Conservation (phyloP, 164 flowering plant species). For the Aristolochia contorta region DNA sequence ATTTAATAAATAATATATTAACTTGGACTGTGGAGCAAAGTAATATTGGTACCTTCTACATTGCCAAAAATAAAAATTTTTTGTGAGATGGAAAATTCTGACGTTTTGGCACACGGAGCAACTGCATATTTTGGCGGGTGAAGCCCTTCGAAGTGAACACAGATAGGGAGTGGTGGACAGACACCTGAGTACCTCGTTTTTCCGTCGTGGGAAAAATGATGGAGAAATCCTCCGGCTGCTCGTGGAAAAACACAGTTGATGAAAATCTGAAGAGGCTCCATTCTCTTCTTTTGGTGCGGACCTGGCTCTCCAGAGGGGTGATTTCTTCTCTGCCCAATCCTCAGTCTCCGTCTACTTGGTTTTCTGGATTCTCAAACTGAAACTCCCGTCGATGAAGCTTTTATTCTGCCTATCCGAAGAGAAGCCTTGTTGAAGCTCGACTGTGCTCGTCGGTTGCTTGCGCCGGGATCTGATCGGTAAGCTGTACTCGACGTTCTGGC, state of each 20-base stretch:
- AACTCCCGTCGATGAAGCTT: constrained; percentile 44
- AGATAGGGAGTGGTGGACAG: no score
- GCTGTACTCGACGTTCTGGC: background rate
- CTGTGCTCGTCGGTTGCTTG: constrained; percentile 48
- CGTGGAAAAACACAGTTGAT: constrained; percentile 77
- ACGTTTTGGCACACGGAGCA: no score
- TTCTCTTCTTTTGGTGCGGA: constrained; percentile 80
- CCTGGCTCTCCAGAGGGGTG: constrained; percentile 47
- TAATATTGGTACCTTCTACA: no score
- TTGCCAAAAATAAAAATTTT: no score
- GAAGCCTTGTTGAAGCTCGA: constrained; percentile 46
- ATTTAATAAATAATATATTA: no score
- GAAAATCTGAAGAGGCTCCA: constrained; percentile 71
- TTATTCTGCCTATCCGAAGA: constrained; percentile 50
- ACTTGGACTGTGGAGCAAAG: no score
- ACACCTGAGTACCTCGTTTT: no score
- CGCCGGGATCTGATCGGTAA: constrained; percentile 43
- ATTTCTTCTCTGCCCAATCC: constrained; percentile 61
- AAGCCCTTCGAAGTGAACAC: no score
- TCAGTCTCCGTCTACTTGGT: constrained; percentile 70
- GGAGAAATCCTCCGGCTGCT: background rate
- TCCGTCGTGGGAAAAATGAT: background rate
- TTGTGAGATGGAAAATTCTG: no score
- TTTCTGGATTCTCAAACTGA: constrained; percentile 71
- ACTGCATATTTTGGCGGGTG: no score